Base-by-base conservation (phyloP, 805 yeast species). In the Candida schatavii region DNA sequence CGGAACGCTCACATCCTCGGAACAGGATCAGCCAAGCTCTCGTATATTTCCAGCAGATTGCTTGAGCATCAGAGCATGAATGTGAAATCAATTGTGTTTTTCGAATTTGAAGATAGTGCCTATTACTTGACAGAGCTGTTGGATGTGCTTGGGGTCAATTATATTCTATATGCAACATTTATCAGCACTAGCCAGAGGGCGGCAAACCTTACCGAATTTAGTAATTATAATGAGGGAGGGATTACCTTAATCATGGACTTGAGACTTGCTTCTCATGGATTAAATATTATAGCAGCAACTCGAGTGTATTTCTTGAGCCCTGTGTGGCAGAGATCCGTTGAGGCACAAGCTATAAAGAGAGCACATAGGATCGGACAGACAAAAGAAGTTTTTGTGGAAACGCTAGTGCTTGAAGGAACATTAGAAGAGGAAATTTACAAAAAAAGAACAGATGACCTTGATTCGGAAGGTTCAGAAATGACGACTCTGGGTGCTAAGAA, bases 361-460 rank as follows among this genome's bases (percentile, higher is more conserved):
- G 84, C 88, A 0, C 90, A 83, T 59, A 72, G 89, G 59, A 83
- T 83, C 55, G 89, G 90, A 0, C 89, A 83, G 48, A 64, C 68
- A 0, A 62, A 69, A n/a, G 78, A 77, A 17, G 88, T 83, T 0
- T 62, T 58, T 54, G 89, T 83, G n/a, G 88, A 83, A 52, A 83
- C 88, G 0, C 59, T 83, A 43, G 75, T 83, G 2, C 55, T 83
- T 50, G 64, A 72, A 39, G 81, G 76, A 3, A 83, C 88, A 0
- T 65, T 83, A 36, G 89, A 83, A 49, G 85, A 83, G 56, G 84
- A 80, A 49, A 80, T 83, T 70, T 81, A 80, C 56, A 72, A 62
- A 32, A 57, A 60, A 41, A 50, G 78, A 37, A 40, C 54, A 17
- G 17, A 19, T n/a, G 48, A 50, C 9, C 41, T 35, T 13, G 48